Conservation (phyloP, 2,329 filamentous ascomycete species). For the Ascosphaera acerosa region DNA sequence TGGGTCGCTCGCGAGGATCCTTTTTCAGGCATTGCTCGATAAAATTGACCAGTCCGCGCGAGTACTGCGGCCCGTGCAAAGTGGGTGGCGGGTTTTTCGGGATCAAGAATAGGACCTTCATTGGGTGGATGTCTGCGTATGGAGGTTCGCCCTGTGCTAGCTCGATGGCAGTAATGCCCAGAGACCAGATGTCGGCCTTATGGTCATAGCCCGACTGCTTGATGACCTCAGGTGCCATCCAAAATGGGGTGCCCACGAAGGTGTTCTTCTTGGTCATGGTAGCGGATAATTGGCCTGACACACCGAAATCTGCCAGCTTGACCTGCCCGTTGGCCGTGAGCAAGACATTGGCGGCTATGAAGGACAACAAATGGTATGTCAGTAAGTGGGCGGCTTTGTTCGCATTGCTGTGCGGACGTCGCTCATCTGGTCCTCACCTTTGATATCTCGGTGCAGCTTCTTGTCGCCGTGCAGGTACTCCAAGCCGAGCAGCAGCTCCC, state of each 20-base stretch:
- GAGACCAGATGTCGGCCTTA: conserved; percentile 96
- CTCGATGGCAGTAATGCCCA: conserved; percentile 98
- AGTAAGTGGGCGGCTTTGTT: not conserved
- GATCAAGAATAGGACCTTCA: conserved; percentile 93
- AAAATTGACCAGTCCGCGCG: conserved; percentile 95
- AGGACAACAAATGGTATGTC: conserved; percentile 2
- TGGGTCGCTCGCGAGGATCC: conserved; percentile 82
- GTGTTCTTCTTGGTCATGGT: conserved; percentile 73
- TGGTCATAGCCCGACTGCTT: conserved; percentile 98
- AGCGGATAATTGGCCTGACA: conserved; percentile 95
- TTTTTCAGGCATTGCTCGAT: conserved; percentile 89
- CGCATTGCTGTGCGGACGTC: conserved; percentile 74
- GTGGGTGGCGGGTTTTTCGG: conserved; percentile 92
- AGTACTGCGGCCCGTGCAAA: conserved; percentile 92
- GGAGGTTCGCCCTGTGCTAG: conserved; percentile 98
- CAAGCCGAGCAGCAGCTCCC: conserved; percentile 87
- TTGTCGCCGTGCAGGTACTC: conserved; percentile 87
- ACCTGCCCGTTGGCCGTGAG: conserved; percentile 8
- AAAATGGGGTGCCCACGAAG: conserved; percentile 98
- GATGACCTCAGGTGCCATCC: conserved; percentile 98
- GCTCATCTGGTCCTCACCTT: no score
- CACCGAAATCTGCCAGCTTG: conserved; percentile 76
- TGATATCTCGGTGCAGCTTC: conserved; percentile 98
- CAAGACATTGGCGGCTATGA: conserved; percentile 1
- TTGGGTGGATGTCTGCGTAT: conserved; percentile 89